Conservation (phyloP, 108 stramenopile species). For the Poteriospumella lacustris region DNA sequence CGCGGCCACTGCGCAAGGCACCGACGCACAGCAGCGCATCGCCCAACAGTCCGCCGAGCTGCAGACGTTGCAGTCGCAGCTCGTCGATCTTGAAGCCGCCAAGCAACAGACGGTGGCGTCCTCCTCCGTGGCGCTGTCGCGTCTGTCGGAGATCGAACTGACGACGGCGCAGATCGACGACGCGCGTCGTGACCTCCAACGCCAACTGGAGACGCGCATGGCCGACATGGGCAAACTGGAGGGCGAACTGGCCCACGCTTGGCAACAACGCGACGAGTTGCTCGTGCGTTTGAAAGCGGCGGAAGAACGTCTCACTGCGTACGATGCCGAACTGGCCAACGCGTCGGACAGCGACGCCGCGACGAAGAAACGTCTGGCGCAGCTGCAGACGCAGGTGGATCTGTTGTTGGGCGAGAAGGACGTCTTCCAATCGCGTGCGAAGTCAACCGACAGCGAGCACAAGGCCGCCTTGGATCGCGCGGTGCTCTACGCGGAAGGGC, state of each 20-base stretch:
- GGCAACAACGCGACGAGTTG: neutral
- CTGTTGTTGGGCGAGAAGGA: constrained; percentile 22
- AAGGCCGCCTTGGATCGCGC: too few relatives aligned
- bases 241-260: neutral
- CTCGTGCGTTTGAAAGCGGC: neutral
- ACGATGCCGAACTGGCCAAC: neutral
- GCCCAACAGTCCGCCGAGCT: too few relatives aligned
- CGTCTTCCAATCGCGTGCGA: too few relatives aligned
- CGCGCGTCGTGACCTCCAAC: neutral
- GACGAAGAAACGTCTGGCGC: neutral
- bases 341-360: neutral
- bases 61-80: too few relatives aligned
- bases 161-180: neutral
- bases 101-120: neutral
- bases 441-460: too few relatives aligned
- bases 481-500: too few relatives aligned
- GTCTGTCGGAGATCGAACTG: neutral
- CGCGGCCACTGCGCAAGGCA: too few relatives aligned
- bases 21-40: too few relatives aligned
- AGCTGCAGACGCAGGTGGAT: constrained; percentile 19
- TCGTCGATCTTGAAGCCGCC: neutral
- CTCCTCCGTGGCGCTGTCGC: neutral
- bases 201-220: neutral
- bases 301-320: neutral
- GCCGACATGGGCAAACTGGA: neutral